Evolutionary conservation across 768 basidiomycete species (phyloP), one percentile per base, ranked within the genome.

Genomic region (Royoungia palumana): DNA sequence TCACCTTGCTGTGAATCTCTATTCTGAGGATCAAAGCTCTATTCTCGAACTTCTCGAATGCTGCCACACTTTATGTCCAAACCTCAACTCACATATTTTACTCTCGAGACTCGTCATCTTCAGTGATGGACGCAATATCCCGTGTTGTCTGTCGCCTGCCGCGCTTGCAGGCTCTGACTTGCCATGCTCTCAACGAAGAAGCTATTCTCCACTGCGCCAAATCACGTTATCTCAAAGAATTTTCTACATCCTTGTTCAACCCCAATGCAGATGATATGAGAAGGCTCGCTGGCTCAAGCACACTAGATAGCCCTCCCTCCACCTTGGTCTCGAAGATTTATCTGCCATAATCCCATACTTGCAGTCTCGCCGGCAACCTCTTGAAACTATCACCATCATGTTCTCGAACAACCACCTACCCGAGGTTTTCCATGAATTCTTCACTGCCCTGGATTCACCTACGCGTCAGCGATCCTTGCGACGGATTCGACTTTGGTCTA

Each of bases 81-180:
- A 42, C 19, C 42, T 56, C 39, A 45, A 38, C 36, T 51, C 54
- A 19, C 34, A n/a, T n/a, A n/a, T n/a, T 56, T 24, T 5, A 27
- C 17, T 38, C 48, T 25, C 24, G 24, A 14, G 16, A 32, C 3
- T 5, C 32, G 0, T 32, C 14, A 6, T 32, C 32, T 13, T 14
- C 14, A 8, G 32, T 16, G 7, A n/a, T n/a, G n/a, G 16, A 13
- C 16, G 32, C 36, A 21, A 30, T 54, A 13, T 55, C 47, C 13
- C 51, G 34, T 16, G 48, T 45, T 17, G 40, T 56, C 28, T 36
- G 30, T 20, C 46, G 35, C 22, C 28, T 30, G n/a, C 41, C 34
- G 7, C 14, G 12, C 30, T 30, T 30, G 30, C 12, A 32, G 7
- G 16, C 14, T 16, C 16, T 32, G 32, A 6, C 10, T 8, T 54